Evolutionary conservation across 1,284 basidiomycete genomes (phyloP).

Genomic region (Malassezia arunalokei): DNA sequence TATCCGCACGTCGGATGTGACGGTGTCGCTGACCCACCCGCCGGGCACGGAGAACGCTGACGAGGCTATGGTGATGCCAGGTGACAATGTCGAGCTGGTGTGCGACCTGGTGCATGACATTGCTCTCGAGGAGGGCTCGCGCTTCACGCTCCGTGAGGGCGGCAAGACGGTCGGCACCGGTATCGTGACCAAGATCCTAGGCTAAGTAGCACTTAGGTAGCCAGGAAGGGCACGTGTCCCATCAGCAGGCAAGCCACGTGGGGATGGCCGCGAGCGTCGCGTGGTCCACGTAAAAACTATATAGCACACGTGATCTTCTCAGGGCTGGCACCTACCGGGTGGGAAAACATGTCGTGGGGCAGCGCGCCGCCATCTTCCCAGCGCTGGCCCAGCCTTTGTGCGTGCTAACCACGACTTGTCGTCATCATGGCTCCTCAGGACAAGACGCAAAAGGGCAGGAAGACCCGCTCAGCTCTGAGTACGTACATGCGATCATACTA

Average conservation of each 20-base stretch:
- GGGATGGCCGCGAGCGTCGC: not conserved
- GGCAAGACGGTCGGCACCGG: conserved; percentile 60
- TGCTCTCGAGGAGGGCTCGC: conserved; percentile 78
- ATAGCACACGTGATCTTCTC: conserved; percentile 11
- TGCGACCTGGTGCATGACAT: conserved; percentile 76
- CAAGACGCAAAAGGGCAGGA: conserved; percentile 43
- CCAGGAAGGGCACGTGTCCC: not conserved
- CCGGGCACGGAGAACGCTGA: conserved; percentile 53
- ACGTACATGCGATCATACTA: conserved; percentile 1
- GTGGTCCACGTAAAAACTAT: conserved; percentile 6
- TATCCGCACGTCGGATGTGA: conserved; percentile 90
- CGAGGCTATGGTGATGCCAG: conserved; percentile 76
- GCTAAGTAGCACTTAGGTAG: conserved; percentile 10
- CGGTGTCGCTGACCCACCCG: conserved; percentile 73
- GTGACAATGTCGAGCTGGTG: conserved; percentile 91
- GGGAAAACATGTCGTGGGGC: not conserved
- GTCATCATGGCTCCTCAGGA: conserved; percentile 32
- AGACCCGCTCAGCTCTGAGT: conserved; percentile 45
- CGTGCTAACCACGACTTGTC: conserved; percentile 5
- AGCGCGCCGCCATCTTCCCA: not conserved
- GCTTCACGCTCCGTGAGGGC: conserved; percentile 96
- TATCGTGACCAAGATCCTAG: conserved; percentile 40
- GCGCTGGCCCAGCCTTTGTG: not conserved
- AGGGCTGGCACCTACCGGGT: not conserved
- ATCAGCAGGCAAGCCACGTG: not conserved